Conservation (phyloP, 1,284 basidiomycete species). For the Fomitopsis betulina region DNA sequence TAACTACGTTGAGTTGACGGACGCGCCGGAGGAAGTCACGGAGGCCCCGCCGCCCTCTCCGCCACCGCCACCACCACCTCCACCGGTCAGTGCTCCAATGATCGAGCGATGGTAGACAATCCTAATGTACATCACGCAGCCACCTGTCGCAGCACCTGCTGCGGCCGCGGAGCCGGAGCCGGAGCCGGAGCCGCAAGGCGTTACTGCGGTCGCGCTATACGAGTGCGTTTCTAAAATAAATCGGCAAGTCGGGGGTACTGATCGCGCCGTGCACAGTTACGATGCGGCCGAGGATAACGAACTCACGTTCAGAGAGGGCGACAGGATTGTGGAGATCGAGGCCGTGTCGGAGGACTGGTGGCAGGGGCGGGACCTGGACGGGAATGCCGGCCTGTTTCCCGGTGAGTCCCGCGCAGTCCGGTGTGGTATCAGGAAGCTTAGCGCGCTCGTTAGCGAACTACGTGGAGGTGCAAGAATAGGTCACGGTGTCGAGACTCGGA, state of each 20-base stretch:
- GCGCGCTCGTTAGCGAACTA: conserved; percentile 5
- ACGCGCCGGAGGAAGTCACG: conserved; percentile 31
- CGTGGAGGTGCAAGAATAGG: conserved; percentile 1
- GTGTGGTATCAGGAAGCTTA: not conserved
- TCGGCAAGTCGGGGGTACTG: not conserved
- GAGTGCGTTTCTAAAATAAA: conserved; percentile 47
- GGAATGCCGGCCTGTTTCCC: conserved; percentile 78
- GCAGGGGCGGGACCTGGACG: conserved; percentile 65
- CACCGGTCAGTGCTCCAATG: not conserved
- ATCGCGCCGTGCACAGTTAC: conserved; percentile 45
- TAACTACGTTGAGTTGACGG: conserved; percentile 79
- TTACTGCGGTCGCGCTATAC: conserved; percentile 72
- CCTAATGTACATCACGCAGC: conserved; percentile 8
- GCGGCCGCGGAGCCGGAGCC: conserved; percentile 25
- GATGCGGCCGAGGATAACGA: conserved; percentile 89
- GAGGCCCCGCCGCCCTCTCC: conserved; percentile 35
- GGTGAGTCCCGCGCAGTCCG: conserved; percentile 40
- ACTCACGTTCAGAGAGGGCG: conserved; percentile 79
- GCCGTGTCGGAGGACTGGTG: conserved; percentile 85
- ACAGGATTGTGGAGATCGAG: conserved; percentile 70
- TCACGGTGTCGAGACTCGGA: not conserved
- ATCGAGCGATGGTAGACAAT: not conserved
- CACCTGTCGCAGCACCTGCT: conserved; percentile 37
- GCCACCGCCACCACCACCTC: conserved; percentile 23
- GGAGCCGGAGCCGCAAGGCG: conserved; percentile 31